Conservation (phyloP, 345 rosid genomes). For the Turritis glabra region DNA sequence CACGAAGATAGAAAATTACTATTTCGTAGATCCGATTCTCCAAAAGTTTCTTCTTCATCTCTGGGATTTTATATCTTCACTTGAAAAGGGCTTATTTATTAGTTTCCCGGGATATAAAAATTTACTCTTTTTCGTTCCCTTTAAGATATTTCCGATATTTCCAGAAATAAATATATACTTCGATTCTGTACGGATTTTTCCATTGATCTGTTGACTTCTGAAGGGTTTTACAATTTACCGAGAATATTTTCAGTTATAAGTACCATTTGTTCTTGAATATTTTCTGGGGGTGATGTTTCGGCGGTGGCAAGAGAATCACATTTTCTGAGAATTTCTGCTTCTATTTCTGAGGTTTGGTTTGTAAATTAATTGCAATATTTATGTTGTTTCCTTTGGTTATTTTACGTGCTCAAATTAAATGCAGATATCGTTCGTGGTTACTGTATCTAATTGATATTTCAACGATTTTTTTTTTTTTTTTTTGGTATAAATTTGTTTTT, state of each 20-base stretch:
- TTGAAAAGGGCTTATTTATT: background rate
- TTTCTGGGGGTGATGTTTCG: background rate
- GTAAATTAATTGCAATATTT: background rate
- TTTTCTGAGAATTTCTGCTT: background rate
- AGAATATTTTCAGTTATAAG: too few relatives aligned
- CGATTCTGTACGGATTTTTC: too few relatives aligned
- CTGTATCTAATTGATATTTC: slow-evolving; percentile 5
- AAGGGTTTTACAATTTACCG: too few relatives aligned
- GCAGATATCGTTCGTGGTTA: slow-evolving; percentile 14
- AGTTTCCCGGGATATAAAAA: background rate
- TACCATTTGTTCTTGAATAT: too few relatives aligned
- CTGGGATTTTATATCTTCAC: background rate
- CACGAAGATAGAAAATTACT: too few relatives aligned
- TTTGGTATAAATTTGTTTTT: background rate
- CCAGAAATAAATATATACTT: too few relatives aligned
- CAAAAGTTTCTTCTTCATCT: background rate
- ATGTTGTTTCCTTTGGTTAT: slow-evolving; percentile 1
- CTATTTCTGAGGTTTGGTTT: background rate
- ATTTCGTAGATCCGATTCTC: slow-evolving; percentile 6
- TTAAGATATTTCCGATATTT: too few relatives aligned
- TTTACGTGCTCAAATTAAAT: background rate
- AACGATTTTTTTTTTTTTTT: background rate
- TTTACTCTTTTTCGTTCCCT: background rate
- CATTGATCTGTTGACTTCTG: background rate
- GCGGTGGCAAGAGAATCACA: background rate